phyloP scores from a whole-genome alignment of 306 rosid species.

The Begonia fuchsioides region DNA sequence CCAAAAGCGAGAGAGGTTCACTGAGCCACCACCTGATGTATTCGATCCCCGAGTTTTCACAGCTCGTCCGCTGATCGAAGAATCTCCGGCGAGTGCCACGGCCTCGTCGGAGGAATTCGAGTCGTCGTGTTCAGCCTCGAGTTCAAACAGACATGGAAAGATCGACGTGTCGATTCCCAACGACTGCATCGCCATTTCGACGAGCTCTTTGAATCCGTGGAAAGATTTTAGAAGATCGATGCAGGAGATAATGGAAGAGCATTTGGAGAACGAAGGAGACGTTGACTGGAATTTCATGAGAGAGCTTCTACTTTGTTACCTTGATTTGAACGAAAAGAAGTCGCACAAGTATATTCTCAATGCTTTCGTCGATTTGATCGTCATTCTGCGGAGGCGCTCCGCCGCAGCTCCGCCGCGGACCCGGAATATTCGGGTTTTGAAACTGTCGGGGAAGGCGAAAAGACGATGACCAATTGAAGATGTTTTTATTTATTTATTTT shows the following conservation, averaged over 20 bases:
- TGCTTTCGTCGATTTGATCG: slow-evolving; percentile 50
- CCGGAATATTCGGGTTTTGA: slow-evolving; percentile 20
- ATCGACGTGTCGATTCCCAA: slow-evolving; percentile 15
- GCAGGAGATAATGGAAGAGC: slow-evolving; percentile 38
- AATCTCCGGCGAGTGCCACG: slow-evolving; percentile 16
- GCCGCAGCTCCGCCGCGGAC: slow-evolving; percentile 11
- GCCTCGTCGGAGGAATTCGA: slow-evolving; percentile 21
- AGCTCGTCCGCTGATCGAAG: slow-evolving; percentile 24
- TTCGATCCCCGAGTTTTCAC: slow-evolving; percentile 28
- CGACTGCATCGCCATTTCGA: slow-evolving; percentile 41
- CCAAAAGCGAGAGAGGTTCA: slow-evolving; percentile 19
- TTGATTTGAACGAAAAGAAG: slow-evolving; percentile 53
- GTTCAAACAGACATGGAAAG: slow-evolving; percentile 4
- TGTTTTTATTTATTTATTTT: too few species aligned
- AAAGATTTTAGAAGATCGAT: slow-evolving; percentile 53
- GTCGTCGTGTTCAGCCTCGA: slow-evolving; percentile 25
- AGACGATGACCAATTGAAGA: slow-evolving; percentile 1
- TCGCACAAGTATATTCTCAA: slow-evolving; percentile 40
- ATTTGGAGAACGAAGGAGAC: slow-evolving; percentile 14
- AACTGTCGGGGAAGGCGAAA: slow-evolving; percentile 7
- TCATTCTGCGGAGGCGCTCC: slow-evolving; percentile 20
- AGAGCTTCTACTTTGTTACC: slow-evolving; percentile 41
- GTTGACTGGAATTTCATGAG: slow-evolving; percentile 84
- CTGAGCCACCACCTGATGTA: slow-evolving; percentile 18
- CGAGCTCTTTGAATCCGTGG: slow-evolving; percentile 31